phyloP scores from a whole-genome alignment of 768 basidiomycete species.

The Suillus subaureus region DNA sequence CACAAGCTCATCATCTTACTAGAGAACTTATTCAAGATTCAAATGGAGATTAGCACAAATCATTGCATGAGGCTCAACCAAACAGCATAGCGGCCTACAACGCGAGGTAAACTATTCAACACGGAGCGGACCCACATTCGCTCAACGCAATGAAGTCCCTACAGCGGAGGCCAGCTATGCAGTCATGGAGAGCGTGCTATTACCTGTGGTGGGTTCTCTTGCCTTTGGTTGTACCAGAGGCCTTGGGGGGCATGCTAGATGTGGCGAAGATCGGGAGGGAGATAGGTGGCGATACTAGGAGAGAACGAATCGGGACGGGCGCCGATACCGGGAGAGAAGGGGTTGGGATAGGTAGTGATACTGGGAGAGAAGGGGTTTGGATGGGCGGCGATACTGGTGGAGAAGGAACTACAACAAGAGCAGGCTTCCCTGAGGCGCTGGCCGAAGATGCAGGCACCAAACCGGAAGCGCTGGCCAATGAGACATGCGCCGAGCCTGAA shows the following conservation, averaged over 20 bases:
- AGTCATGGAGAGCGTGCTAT: not conserved
- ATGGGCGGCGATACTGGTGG: not conserved
- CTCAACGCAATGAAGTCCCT: not conserved
- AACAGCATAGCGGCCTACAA: not conserved
- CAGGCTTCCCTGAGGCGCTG: not conserved
- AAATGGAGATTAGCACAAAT: not conserved
- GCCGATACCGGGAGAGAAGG: not conserved
- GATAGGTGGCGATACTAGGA: not conserved
- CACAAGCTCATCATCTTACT: not conserved
- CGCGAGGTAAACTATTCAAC: slow-evolving; percentile 6
- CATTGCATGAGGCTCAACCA: not conserved
- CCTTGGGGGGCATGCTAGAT: not conserved
- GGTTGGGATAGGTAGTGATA: not conserved
- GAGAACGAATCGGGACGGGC: not conserved
- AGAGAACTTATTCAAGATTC: not conserved
- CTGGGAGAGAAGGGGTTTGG: not conserved
- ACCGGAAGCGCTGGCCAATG: not conserved
- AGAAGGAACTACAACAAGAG: not conserved
- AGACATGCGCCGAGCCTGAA: not conserved
- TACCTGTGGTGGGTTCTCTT: not conserved
- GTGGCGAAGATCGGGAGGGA: not conserved
- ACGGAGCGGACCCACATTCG: slow-evolving; percentile 1
- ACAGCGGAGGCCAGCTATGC: slow-evolving; percentile 4
- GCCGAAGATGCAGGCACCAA: not conserved
- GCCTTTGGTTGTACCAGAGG: not conserved